Percentiles rank a stretch among this genome's conserved stretches.
Conservation (phyloP, 2,329 filamentous ascomycete genomes). For the Metarhizium sp. region DNA sequence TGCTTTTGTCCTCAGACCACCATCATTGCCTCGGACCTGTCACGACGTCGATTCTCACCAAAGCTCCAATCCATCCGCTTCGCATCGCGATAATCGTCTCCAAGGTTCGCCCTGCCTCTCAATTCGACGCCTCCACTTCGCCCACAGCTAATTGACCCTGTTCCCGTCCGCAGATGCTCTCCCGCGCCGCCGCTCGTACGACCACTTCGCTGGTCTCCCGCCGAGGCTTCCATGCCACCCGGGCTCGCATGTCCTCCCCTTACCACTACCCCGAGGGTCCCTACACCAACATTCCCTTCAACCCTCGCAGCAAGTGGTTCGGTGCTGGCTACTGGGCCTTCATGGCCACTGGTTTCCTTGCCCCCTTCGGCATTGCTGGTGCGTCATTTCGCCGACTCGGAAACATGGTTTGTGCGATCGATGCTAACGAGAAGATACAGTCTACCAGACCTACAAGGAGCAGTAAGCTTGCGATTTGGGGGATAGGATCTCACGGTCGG, state of each 20-base stretch:
- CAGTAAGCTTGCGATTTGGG: constrained; percentile 18
- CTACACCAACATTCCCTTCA: constrained; percentile 93
- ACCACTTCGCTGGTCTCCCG: constrained; percentile 66
- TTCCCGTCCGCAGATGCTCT: constrained; percentile 59
- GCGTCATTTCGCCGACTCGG: constrained; percentile 24
- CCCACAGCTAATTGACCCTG: constrained; percentile 30
- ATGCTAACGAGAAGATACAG: constrained; percentile 21
- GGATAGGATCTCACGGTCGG: constrained; percentile 8
- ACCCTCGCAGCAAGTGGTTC: constrained; percentile 85
- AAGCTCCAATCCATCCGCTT: constrained; percentile 16
- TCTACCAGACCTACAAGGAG: constrained; percentile 37
- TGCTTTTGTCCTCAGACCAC: constrained; percentile 23
- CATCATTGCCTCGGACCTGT: constrained; percentile 18
- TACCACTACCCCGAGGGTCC: constrained; percentile 99
- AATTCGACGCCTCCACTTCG: background rate
- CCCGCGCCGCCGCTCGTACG: constrained; percentile 57
- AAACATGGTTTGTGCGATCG: background rate
- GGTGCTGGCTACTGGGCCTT: constrained; percentile 73
- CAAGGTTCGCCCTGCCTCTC: constrained; percentile 11
- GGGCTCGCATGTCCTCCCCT: constrained; percentile 73
- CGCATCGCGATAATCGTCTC: constrained; percentile 11
- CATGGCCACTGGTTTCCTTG: constrained; percentile 44
- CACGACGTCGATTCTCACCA: constrained; percentile 14
- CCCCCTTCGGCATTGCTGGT: constrained; percentile 56
- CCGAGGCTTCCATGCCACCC: constrained; percentile 90